Evolutionary conservation across 768 basidiomycete genomes (phyloP).

Genomic region (Nidula microcarpa): DNA sequence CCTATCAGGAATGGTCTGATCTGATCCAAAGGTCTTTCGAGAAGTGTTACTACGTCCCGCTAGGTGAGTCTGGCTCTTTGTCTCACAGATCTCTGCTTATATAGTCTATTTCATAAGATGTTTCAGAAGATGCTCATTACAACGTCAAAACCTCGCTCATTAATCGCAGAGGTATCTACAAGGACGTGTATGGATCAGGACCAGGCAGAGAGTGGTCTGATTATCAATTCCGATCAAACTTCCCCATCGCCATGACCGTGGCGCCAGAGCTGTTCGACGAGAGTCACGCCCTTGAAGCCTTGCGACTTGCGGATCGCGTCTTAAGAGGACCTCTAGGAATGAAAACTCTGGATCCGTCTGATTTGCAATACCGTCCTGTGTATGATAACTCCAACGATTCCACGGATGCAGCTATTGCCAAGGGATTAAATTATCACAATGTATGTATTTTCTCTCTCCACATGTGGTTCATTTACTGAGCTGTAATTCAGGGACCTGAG

Average conservation of each 20-base stretch:
- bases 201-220: conserved; percentile 91
- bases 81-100: too few species aligned
- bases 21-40: conserved; percentile 88
- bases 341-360: conserved; percentile 89
- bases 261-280: conserved; percentile 93
- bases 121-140: conserved; percentile 63
- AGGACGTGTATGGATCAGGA: conserved; percentile 94
- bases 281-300: conserved; percentile 72
- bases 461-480: not conserved
- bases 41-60: conserved; percentile 84
- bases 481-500: conserved; percentile 66
- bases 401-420: conserved; percentile 78
- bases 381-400: conserved; percentile 96
- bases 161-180: conserved; percentile 94
- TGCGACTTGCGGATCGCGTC: conserved; percentile 75
- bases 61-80: conserved; percentile 40
- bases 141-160: conserved; percentile 66
- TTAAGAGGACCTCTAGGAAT: conserved; percentile 91
- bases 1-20: conserved; percentile 88
- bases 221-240: conserved; percentile 93
- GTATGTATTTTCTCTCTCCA: conserved; percentile 32
- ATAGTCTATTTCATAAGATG: too few species aligned
- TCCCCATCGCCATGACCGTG: conserved; percentile 94
- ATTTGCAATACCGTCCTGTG: conserved; percentile 84
- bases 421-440: conserved; percentile 94